Percentiles rank a stretch among this genome's conserved stretches.
These are phyloP conservation scores for Phtheirospermum japonicum DNA, from an alignment of 257 asterid species.

Conservation along the genomic window DNA sequence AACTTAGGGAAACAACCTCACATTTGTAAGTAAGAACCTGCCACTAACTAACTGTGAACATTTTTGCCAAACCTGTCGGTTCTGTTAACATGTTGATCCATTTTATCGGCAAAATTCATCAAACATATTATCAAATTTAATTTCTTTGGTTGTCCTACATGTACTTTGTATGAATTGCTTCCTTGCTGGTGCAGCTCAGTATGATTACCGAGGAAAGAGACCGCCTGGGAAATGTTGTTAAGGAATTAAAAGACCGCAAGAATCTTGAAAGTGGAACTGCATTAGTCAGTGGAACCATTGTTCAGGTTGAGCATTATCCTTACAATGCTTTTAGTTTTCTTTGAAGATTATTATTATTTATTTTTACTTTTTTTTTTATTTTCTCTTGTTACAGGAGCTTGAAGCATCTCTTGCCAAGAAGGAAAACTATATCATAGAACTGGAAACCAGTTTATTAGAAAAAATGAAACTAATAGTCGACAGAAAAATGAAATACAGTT, in stretches of 20 bases:
- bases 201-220: conserved; percentile 70
- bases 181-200: conserved; percentile 52
- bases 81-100: conserved; percentile 9
- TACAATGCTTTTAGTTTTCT: too few species aligned
- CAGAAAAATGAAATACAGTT: conserved; percentile 72
- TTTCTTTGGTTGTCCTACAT: conserved; percentile 23
- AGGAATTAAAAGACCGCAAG: conserved; percentile 50
- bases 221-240: conserved; percentile 43
- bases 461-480: conserved; percentile 47
- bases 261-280: conserved; percentile 55
- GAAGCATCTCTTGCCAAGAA: conserved; percentile 70
- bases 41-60: background rate
- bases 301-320: conserved; percentile 50
- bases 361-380: conserved; percentile 20
- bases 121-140: conserved; percentile 7
- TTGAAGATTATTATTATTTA: conserved; percentile 11
- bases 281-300: conserved; percentile 43
- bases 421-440: conserved; percentile 68
- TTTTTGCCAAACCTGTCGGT: conserved; percentile 1
- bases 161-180: conserved; percentile 30
- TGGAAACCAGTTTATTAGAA: conserved; percentile 64
- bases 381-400: conserved; percentile 62
- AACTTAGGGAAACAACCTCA: conserved; percentile 3
- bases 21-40: conserved; percentile 1
- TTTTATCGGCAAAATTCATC: conserved; percentile 10